Base-by-base conservation (phyloP, 768 basidiomycete genomes). In the Termitomyces titanicus region DNA sequence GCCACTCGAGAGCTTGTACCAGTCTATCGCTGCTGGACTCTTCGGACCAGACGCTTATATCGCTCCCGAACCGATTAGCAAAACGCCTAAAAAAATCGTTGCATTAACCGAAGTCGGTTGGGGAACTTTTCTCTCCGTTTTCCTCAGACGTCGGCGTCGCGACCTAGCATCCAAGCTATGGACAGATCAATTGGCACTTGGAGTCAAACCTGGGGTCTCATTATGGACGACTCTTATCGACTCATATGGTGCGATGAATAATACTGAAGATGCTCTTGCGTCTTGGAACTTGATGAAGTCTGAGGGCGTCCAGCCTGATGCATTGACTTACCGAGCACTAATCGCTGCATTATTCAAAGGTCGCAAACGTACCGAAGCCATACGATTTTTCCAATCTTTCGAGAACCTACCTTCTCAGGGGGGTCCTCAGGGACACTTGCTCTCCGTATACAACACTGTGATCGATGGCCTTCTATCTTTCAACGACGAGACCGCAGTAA, bases 171-270 rank as follows among this genome's bases (percentile, higher is more conserved):
- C 78, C 42, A 70, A 72, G 22, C 64, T 92, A 5, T 92, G 92
- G 92, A 74, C 79, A 34, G 89, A 91, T 65, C 79, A 90, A 72
- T 51, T 71, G 17, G 61, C 67, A 35, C 69, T 77, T 20, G 77
- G 76, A 1, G 66, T 87, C 35, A 67, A 55, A 35, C 84, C 85
- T n/a, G 78, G 78, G 1, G 68, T 80, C 9, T 70, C 75, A 25
- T 79, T 83, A 47, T 94, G 92, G 91, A 89, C 81, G 10, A 81
- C 84, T 15, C 75, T 92, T 42, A 71, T 94, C 35, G 80, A 85
- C 45, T 81, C 83, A 8, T 85, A 86, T 60, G 79, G 75, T 31
- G 71, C 77, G 45, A 70, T 77, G 35, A 76, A 79, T 20, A 75
- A 80, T 49, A 68, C 77, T 15, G 73, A 76, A 3, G 77, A 83